Percentiles rank a stretch among this genome's conserved stretches.
Conservation (phyloP, 345 rosid genomes). For the Barbarea vulgaris region DNA sequence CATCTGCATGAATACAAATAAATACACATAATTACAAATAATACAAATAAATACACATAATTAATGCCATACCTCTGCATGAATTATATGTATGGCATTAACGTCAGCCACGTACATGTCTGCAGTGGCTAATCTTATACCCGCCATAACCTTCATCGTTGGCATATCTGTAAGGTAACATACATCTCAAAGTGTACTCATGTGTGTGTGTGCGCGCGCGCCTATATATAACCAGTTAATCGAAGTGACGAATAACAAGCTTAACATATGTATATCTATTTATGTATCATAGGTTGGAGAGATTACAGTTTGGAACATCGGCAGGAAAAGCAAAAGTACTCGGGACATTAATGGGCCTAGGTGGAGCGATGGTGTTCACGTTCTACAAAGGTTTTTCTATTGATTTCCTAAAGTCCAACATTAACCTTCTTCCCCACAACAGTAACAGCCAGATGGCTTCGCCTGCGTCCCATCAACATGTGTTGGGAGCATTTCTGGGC, state of each 20-base stretch:
- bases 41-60: no score
- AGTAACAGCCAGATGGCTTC: not conserved
- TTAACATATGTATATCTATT: not conserved
- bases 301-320: slow-evolving; percentile 25
- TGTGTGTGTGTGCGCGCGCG: no score
- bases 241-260: no score
- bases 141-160: slow-evolving; percentile 51
- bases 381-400: slow-evolving; percentile 54
- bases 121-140: slow-evolving; percentile 51
- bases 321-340: slow-evolving; percentile 56
- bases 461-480: not conserved
- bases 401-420: slow-evolving; percentile 40
- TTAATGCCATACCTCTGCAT: no score
- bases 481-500: slow-evolving; percentile 41
- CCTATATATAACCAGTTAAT: no score
- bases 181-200: no score
- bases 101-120: slow-evolving; percentile 52
- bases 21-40: no score
- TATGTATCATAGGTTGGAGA: slow-evolving; percentile 51
- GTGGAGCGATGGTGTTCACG: slow-evolving; percentile 63
- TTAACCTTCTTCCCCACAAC: slow-evolving; percentile 43
- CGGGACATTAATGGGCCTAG: slow-evolving; percentile 57
- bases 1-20: no score
- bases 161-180: slow-evolving; percentile 40
- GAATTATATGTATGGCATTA: no score